Evolutionary conservation across 768 basidiomycete genomes (phyloP).

Genomic region (Rhizopogon vesiculosus): DNA sequence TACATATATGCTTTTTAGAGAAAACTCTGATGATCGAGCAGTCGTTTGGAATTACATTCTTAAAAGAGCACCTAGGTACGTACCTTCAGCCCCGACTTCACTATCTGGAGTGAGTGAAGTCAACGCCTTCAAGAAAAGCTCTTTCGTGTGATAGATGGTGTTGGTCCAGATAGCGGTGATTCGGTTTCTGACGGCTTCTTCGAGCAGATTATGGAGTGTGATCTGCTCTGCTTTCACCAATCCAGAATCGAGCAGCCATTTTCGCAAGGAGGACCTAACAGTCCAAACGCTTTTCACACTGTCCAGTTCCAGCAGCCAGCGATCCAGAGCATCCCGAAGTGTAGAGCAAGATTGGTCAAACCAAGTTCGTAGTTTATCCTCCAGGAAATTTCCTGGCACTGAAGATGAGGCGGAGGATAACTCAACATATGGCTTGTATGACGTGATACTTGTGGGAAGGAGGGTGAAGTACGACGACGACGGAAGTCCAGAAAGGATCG

Average conservation of each 20-base stretch:
- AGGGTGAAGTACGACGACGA: constrained; percentile 81
- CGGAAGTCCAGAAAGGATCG: constrained; percentile 65
- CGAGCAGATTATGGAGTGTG: constrained; percentile 41
- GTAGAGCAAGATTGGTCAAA: constrained; percentile 46
- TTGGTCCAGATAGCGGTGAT: constrained; percentile 57
- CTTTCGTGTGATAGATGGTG: constrained; percentile 39
- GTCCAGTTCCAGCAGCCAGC: constrained; percentile 59
- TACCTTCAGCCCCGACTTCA: neutral
- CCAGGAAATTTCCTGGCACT: constrained; percentile 39
- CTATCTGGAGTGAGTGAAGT: constrained; percentile 6
- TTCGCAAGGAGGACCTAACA: constrained; percentile 48
- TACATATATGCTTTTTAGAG: constrained; percentile 53
- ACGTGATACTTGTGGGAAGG: constrained; percentile 63
- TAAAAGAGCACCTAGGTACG: neutral
- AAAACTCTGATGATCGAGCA: constrained; percentile 35
- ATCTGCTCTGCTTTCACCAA: constrained; percentile 45
- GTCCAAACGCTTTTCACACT: constrained; percentile 68
- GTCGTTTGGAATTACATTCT: neutral
- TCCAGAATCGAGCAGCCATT: constrained; percentile 38
- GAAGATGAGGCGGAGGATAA: constrained; percentile 53
- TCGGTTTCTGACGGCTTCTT: constrained; percentile 49
- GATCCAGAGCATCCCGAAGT: constrained; percentile 39
- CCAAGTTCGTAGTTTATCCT: constrained; percentile 56
- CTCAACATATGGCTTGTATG: constrained; percentile 86
- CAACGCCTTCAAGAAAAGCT: constrained; percentile 42